phyloP scores from a whole-genome alignment of 257 asterid genomes.

The Jasminum sambac region DNA sequence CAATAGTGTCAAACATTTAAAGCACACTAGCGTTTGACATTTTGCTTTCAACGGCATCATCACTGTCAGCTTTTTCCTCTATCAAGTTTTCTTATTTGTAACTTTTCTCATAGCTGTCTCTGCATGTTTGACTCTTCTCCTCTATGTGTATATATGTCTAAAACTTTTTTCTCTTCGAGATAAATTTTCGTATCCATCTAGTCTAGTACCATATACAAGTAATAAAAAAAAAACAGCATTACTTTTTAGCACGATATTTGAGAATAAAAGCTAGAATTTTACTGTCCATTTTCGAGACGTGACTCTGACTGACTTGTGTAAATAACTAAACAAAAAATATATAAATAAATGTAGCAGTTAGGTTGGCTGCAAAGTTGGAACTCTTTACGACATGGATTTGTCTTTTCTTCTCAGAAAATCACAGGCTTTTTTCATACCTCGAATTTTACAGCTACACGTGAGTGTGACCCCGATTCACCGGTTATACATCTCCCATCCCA shows the following conservation, averaged over 20 bases:
- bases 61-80: constrained; percentile 29
- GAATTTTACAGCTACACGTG: constrained; percentile 2
- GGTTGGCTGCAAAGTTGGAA: constrained; percentile 30
- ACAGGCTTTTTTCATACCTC: constrained; percentile 12
- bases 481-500: neutral
- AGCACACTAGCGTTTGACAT: constrained; percentile 81
- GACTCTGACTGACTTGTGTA: too few relatives aligned
- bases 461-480: constrained; percentile 23
- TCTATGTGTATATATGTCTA: too few relatives aligned
- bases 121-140: constrained; percentile 37
- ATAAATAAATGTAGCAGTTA: constrained; percentile 8
- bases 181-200: too few relatives aligned
- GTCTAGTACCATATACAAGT: too few relatives aligned
- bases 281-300: neutral
- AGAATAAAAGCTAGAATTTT: constrained; percentile 2
- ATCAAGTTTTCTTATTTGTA: constrained; percentile 31
- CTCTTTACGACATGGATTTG: constrained; percentile 26
- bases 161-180: too few relatives aligned
- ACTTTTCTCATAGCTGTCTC: constrained; percentile 28
- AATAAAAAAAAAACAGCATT: neutral
- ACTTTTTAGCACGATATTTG: constrained; percentile 24
- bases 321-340: too few relatives aligned
- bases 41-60: constrained; percentile 89
- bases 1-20: constrained; percentile 37
- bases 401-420: constrained; percentile 14